Percentiles rank a stretch among this genome's conserved stretches.
phyloP scores from a whole-genome alignment of 2,329 filamentous ascomycete genomes.

The Fusarium buxicola region DNA sequence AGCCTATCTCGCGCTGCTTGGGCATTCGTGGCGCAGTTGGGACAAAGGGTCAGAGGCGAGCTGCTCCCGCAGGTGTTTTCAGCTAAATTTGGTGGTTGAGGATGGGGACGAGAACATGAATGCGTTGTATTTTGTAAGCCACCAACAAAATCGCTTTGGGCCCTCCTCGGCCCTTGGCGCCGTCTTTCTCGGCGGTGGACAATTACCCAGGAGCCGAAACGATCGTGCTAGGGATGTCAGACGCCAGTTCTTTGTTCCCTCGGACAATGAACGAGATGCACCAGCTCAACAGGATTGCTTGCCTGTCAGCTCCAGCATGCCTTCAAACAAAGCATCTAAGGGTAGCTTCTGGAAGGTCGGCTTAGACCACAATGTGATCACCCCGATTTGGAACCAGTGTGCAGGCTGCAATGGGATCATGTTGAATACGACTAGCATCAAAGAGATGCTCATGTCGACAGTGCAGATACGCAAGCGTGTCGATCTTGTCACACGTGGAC shows the following conservation, averaged over 20 bases:
- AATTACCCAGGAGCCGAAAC: neutral
- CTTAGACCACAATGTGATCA: neutral
- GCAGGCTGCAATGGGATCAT: neutral
- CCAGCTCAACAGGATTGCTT: neutral
- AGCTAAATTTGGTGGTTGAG: slow-evolving; percentile 30
- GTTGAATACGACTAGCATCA: neutral
- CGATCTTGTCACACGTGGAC: neutral
- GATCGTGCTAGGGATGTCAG: neutral
- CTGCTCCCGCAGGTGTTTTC: slow-evolving; percentile 42
- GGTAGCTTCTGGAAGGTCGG: neutral
- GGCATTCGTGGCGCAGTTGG: slow-evolving; percentile 53
- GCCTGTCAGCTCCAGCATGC: neutral
- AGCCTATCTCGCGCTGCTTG: slow-evolving; percentile 51
- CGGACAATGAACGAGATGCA: neutral
- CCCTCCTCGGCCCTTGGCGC: neutral
- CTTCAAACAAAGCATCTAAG: neutral
- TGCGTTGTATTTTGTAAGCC: neutral
- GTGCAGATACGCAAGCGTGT: neutral
- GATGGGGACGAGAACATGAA: neutral
- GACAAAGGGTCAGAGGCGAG: slow-evolving; percentile 49
- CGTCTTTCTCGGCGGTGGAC: neutral
- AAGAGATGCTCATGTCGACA: neutral
- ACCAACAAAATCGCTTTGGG: neutral
- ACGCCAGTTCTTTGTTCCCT: neutral
- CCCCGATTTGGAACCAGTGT: neutral